Evolutionary conservation across 495 filamentous ascomycete genomes (phyloP).

Genomic region (Cercophora sp.): DNA sequence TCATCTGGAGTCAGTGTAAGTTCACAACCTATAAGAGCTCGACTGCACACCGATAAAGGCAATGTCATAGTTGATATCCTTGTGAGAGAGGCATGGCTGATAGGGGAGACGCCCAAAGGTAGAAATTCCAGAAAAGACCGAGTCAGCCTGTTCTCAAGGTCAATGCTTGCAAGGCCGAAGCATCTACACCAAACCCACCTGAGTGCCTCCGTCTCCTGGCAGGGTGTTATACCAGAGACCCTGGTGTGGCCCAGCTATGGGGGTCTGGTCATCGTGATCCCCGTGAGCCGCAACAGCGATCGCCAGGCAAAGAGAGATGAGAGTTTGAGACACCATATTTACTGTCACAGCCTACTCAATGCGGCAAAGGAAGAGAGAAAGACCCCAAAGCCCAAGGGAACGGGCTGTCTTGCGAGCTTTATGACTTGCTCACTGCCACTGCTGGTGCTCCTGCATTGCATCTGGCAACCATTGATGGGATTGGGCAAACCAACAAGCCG

Average conservation of each 20-base stretch:
- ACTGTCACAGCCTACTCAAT: no score
- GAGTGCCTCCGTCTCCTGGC: conserved; percentile 55
- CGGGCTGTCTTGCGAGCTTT: no score
- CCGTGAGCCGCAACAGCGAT: conserved; percentile 29
- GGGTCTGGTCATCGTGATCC: conserved; percentile 36
- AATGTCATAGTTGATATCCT: conserved; percentile 68
- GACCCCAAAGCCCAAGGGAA: no score
- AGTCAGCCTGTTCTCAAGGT: conserved; percentile 48
- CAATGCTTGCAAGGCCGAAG: no score
- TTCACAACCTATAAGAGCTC: conserved; percentile 30
- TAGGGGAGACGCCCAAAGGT: conserved; percentile 81
- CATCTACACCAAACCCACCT: conserved; percentile 31
- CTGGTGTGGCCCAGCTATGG: conserved; percentile 46
- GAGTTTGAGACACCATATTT: conserved; percentile 22
- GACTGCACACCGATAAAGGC: conserved; percentile 75
- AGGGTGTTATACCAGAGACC: conserved; percentile 52
- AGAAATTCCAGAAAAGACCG: conserved; percentile 74
- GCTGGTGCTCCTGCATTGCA: conserved; percentile 8
- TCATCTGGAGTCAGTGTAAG: conserved; percentile 16
- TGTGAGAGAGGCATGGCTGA: conserved; percentile 65
- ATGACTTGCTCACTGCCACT: conserved; percentile 6
- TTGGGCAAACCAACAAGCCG: not conserved
- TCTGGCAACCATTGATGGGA: not conserved
- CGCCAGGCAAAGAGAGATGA: conserved; percentile 23
- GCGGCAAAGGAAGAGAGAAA: no score